Base-by-base conservation (phyloP, 176 grass and related monocot genomes). In the Miscanthus lutarioriparius region DNA sequence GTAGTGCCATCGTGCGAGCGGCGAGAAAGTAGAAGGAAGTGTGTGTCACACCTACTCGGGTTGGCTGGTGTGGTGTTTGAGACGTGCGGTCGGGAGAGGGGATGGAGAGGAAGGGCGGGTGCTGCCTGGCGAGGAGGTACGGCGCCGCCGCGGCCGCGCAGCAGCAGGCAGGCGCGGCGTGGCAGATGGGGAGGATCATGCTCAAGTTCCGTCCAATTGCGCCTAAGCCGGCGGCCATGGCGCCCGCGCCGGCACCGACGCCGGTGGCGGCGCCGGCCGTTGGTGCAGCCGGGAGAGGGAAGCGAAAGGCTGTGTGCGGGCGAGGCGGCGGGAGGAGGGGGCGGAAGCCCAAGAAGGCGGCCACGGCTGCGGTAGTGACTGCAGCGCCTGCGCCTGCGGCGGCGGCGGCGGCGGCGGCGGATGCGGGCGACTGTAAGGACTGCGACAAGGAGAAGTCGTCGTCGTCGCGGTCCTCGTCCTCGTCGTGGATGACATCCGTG, bases 201-300 rank as follows among this genome's bases (percentile, higher is more conserved):
- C 87, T 92, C 11, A 88, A 91, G 87, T 98, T 85, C 51, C 81
- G 96, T 13, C 96, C 96, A 48, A 98, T 98, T 51, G 96, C 93
- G 27, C 96, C 96, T 19, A 95, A 95, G 81, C 93, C 93, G 8
- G 83, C 77, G 22, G 70, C 79, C 1, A 86, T 88, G 84, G 73
- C 87, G 44, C 73, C 79, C 1, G 80, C 43, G 6, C 66, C 43
- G 4, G 7, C 58, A 13, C n/a, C 84, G 30, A 22, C 25, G 59
- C 37, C 77, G 13, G 58, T 67, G 26, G 3, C 22, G 0, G 8
- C 19, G 2, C 19, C 54, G 20, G 19, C 20, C 6, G 17, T 20
- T 0, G 73, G 38, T 1, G 67, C 61, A 0, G 68, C 77, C 36
- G 71, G 67, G 64, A 85, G 77, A 20, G 40, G 64, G 41, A 91